Base-by-base conservation (phyloP, 495 filamentous ascomycete species). In the Annulohypoxylon stygium region DNA sequence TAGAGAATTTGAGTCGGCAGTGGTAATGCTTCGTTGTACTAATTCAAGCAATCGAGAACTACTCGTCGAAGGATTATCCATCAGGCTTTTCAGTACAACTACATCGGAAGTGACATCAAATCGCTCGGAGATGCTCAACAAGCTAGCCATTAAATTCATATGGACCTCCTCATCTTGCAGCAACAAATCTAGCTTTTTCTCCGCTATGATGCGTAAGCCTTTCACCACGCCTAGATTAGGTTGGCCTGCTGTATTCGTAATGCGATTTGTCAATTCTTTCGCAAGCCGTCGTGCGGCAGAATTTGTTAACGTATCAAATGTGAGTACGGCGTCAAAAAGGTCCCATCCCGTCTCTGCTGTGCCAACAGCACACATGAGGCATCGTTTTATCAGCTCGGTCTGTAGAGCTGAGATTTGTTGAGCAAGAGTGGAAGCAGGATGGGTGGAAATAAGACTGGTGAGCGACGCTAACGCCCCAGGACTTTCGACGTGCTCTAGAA, bases 101-200 rank as follows among this genome's bases (percentile, higher is more conserved):
- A 82, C 79, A 60, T 81, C 79, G 5, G 75, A 72, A 7, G 57
- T 57, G 20, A 70, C 43, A 59, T 82, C 80, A 5, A 81, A 79
- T 6, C 81, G 67, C 67, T 87, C 85, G 8, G 81, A 83, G 12
- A 87, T 45, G 2, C 81, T 80, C 1, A 88, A 71, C 0, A 88
- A 75, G 10, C 75, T 81, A 0, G 83, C 79, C 26, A 86, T 78
- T 6, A 87, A 67, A 2, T 54, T 69, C 26, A 87, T 78, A 65
- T 85, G 81, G 5, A 74, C 51, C 23, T 73, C 77, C 0, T 79
- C 65, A 16, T 83, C 77, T 14, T 78, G 65, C 0, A 75, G 55
- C 3, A 85, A 62, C 4, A 85, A 33, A 12, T 73, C 74, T 10
- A 81, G 79, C 12, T 72, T 76, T 53, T 79, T 80, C 3, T 77